Evolutionary conservation across 805 yeast species (phyloP).

Genomic region (Torulaspora delbrueckii): DNA sequence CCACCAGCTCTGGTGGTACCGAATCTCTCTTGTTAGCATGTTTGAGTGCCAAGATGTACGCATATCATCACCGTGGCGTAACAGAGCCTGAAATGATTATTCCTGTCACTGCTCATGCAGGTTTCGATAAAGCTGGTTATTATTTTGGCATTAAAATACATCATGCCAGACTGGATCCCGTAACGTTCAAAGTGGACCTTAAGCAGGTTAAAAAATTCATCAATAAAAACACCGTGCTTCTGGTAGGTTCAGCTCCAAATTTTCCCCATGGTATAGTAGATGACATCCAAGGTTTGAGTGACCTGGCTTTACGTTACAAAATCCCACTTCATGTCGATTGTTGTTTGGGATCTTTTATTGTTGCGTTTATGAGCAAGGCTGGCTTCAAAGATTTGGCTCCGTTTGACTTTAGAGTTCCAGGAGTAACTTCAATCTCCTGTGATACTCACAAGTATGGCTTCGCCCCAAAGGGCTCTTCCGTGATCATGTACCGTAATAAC

Average conservation of each 20-base stretch:
- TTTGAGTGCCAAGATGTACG: slow-evolving; percentile 80
- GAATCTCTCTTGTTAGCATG: slow-evolving; percentile 86
- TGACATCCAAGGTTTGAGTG: slow-evolving; percentile 69
- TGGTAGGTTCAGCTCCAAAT: slow-evolving; percentile 94
- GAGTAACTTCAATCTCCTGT: slow-evolving; percentile 97
- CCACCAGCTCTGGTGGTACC: slow-evolving; percentile 91
- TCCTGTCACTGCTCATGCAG: slow-evolving; percentile 90
- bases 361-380: slow-evolving; percentile 68
- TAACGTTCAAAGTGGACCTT: slow-evolving; percentile 62
- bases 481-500: slow-evolving; percentile 77
- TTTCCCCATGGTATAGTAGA: slow-evolving; percentile 96
- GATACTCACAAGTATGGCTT: slow-evolving; percentile 99
- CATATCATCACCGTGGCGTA: slow-evolving; percentile 52
- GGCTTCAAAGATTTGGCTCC: slow-evolving; percentile 42
- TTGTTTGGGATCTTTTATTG: slow-evolving; percentile 88
- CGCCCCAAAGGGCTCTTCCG: slow-evolving; percentile 95
- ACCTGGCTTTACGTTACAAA: slow-evolving; percentile 52
- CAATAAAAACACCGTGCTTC: slow-evolving; percentile 71
- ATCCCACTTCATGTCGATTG: slow-evolving; percentile 95
- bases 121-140: slow-evolving; percentile 85
- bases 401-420: slow-evolving; percentile 83
- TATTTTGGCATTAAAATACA: slow-evolving; percentile 84
- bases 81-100: slow-evolving; percentile 80
- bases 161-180: slow-evolving; percentile 70
- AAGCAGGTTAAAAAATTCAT: slow-evolving; percentile 58